Percentiles rank a stretch among this genome's conserved stretches.
phyloP scores from a whole-genome alignment of 2,329 filamentous ascomycete species.

The Botrytis squamosa region DNA sequence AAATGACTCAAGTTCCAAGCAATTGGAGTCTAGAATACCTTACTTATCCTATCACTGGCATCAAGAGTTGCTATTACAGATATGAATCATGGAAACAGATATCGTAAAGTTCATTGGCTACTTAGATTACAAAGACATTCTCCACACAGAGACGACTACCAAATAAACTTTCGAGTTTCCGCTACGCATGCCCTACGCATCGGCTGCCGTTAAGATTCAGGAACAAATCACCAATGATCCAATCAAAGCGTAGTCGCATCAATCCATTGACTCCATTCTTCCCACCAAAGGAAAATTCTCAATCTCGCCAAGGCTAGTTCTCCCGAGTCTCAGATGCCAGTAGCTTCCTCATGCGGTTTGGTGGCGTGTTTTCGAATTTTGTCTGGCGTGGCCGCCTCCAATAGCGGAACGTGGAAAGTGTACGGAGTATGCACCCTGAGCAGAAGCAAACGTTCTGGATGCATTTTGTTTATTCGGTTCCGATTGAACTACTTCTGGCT shows the following conservation, averaged over 20 bases:
- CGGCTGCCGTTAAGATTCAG: constrained; percentile 14
- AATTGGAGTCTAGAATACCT: neutral
- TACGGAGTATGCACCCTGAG: constrained; percentile 9
- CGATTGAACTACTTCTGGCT: constrained; percentile 5
- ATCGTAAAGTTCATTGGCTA: neutral
- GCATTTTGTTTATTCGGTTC: constrained; percentile 4
- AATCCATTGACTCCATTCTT: neutral
- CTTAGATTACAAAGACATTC: neutral
- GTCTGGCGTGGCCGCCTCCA: neutral
- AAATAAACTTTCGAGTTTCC: neutral
- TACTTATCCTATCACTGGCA: neutral
- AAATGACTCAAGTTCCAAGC: neutral
- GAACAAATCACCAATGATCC: constrained; percentile 5
- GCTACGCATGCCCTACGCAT: constrained; percentile 5
- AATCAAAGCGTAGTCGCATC: constrained; percentile 20
- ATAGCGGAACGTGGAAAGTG: neutral
- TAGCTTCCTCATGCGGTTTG: neutral
- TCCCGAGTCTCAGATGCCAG: neutral
- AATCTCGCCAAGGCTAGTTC: neutral
- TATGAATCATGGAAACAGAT: neutral
- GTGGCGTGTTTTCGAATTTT: neutral
- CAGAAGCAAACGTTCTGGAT: constrained; percentile 18
- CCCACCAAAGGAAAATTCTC: constrained; percentile 13
- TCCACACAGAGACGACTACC: neutral
- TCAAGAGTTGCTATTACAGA: neutral